Evolutionary conservation across 176 grass and related monocot genomes (phyloP).

Genomic region (Puccinellia tenuiflora): DNA sequence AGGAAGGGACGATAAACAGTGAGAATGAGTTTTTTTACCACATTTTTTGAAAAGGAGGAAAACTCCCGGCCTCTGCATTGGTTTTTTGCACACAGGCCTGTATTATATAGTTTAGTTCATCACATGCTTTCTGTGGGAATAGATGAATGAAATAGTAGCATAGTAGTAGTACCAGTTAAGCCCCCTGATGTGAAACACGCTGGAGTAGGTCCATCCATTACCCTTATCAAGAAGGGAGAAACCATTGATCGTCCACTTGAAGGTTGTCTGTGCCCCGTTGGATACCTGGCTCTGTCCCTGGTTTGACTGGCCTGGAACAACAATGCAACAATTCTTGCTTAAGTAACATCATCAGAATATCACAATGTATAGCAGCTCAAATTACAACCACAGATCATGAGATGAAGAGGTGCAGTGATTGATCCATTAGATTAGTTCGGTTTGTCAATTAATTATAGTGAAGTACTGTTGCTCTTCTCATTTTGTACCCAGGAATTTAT

Average conservation of each 20-base stretch:
- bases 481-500: background rate
- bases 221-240: conserved; percentile 36
- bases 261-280: background rate
- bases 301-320: background rate
- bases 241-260: conserved; percentile 40
- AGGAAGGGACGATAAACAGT: background rate
- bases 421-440: background rate
- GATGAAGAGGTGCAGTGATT: background rate
- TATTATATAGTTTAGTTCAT: background rate
- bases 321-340: background rate
- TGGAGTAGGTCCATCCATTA: conserved; percentile 37
- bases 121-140: background rate
- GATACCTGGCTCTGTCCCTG: background rate
- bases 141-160: background rate
- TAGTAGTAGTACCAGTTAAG: conserved; percentile 5
- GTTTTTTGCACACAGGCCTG: too few species aligned
- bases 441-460: background rate
- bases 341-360: background rate
- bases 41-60: too few species aligned
- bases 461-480: background rate
- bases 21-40: background rate
- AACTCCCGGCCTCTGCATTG: too few species aligned
- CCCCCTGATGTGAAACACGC: conserved; percentile 17
- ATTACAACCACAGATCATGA: background rate
- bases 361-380: background rate